Percentiles rank a stretch among this genome's conserved stretches.
Evolutionary conservation across 139 green algal genomes (phyloP).

Genomic region (Astrephomene gubernaculifera): DNA sequence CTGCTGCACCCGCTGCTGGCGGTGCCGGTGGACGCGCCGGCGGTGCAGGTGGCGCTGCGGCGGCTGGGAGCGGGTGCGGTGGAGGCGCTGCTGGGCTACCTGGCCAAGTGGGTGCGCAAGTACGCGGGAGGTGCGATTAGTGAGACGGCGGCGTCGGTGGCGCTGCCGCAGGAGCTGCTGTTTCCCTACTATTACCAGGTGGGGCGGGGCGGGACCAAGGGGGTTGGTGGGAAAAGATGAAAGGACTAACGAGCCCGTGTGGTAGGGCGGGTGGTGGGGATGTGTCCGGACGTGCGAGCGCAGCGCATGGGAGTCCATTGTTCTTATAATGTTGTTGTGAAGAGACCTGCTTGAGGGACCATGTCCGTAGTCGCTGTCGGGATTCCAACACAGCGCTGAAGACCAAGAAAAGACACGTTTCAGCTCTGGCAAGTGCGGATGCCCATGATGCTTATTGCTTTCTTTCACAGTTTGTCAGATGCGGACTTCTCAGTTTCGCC

Average conservation of each 20-base stretch:
- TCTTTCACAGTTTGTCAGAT: slow-evolving; percentile 53
- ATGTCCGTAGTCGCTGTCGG: neutral
- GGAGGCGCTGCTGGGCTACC: slow-evolving; percentile 58
- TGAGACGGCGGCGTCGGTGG: slow-evolving; percentile 15
- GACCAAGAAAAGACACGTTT: neutral
- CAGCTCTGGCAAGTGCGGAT: no score
- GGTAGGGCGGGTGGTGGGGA: no score
- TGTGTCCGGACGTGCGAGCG: no score
- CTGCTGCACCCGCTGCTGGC: slow-evolving; percentile 57
- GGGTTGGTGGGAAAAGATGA: neutral
- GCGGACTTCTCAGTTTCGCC: neutral
- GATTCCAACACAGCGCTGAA: no score
- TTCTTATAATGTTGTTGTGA: neutral
- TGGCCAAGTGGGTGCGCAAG: slow-evolving; percentile 61
- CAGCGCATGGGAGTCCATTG: no score
- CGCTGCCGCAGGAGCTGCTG: slow-evolving; percentile 47
- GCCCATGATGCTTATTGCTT: slow-evolving; percentile 39
- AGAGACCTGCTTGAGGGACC: no score
- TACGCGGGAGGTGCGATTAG: slow-evolving; percentile 44
- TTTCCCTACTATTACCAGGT: slow-evolving; percentile 55
- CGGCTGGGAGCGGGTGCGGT: slow-evolving; percentile 37
- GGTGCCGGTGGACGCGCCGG: slow-evolving; percentile 43
- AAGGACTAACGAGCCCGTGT: no score
- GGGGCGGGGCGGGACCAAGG: neutral
- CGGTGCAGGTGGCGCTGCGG: slow-evolving; percentile 49